Base-by-base conservation (phyloP, 495 filamentous ascomycete species). In the Umbilicaria muhlenbergii region DNA sequence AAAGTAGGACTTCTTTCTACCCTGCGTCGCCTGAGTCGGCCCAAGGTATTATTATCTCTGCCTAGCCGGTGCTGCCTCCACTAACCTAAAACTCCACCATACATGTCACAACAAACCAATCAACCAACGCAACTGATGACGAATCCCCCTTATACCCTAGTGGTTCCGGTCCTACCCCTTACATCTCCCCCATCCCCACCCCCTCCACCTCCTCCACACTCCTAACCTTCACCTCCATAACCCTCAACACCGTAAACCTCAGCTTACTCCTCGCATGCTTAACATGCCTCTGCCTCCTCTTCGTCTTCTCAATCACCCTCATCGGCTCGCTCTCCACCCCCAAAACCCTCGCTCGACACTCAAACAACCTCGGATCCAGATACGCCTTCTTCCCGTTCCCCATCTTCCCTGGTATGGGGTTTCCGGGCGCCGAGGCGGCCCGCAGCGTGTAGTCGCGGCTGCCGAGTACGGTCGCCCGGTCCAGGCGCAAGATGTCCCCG, bases 401-500 rank as follows among this genome's bases (percentile, higher is more conserved):
- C 39, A 43, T 50, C 2, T 28, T 44, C 35, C 17, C 36, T 43
- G 32, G 49, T 46, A 28, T 46, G 3, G 81, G 83, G 12, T 60
- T 56, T 17, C 83, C 88, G 4, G 24, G 5, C 24, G 24, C 24
- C 4, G 5, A 7, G 4, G 5, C 4, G 5, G 24, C 24, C 55
- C 85, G 79, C 36, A 95, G 65, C 28, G 91, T 94, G 64, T 82
- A 94, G 52, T 96, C 91, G 44, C 91, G 73, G 38, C 81, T 87
- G 5, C 91, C 91, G 11, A 98, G 55, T 18, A 73, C 66, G 6
- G 70, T 74, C 15, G 85, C 91, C 17, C 84, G 76, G 62, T 93
- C 87, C 38, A 98, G 74, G 13, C 88, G 83, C 37, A 98, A 65
- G 32, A 86, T 61, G 54, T 94, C 86, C 1, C 91, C 91, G 0